Conservation (phyloP, 306 rosid genomes). For the Vigna reflexopilosa region DNA sequence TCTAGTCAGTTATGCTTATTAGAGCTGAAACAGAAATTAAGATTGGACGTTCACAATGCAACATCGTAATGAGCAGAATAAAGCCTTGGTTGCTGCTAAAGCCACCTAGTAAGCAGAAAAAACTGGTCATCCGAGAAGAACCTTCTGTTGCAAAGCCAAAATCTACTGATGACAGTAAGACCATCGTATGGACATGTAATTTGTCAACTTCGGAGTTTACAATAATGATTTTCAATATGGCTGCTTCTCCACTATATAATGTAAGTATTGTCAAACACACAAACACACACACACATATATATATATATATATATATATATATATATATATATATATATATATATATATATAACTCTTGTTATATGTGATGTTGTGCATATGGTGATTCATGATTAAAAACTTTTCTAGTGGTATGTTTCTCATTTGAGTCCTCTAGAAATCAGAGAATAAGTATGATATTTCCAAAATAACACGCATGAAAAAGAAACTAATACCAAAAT, state of each 20-base stretch:
- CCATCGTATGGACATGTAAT: constrained; percentile 79
- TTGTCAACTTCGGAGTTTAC: constrained; percentile 83
- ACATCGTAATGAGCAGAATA: constrained; percentile 73
- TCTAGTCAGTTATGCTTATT: constrained; percentile 62
- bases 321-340: no score
- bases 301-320: not conserved
- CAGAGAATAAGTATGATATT: no score
- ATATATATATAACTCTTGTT: not conserved
- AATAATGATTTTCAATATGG: constrained; percentile 62
- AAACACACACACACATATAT: not conserved
- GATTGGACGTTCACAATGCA: constrained; percentile 80
- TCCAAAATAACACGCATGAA: no score
- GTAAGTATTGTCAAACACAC: constrained; percentile 59
- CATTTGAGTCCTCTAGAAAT: no score
- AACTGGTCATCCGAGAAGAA: constrained; percentile 78
- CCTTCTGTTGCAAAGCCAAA: constrained; percentile 61
- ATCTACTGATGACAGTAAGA: constrained; percentile 62
- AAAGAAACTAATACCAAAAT: no score
- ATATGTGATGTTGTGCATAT: no score
- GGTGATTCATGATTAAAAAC: no score
- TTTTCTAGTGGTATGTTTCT: no score
- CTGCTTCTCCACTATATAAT: constrained; percentile 70
- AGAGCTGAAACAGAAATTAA: constrained; percentile 89
- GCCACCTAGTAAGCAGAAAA: constrained; percentile 63
- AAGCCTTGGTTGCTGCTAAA: constrained; percentile 78